phyloP scores from a whole-genome alignment of 768 basidiomycete species.

The Scleroderma citrinum region DNA sequence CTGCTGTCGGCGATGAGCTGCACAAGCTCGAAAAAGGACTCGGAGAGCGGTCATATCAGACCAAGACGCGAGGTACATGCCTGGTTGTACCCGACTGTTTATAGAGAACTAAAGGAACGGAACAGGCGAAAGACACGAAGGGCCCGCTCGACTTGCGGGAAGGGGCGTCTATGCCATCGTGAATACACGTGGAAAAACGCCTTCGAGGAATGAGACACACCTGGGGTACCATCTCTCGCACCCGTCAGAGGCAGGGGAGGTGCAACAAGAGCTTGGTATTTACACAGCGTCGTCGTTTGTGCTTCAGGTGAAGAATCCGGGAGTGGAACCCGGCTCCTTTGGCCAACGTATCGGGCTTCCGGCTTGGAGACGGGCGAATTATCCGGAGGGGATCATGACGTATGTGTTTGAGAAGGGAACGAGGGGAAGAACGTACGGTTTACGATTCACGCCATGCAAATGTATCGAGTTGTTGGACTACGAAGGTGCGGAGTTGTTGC shows the following conservation, averaged over 20 bases:
- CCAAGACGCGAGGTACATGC: constrained; percentile 48
- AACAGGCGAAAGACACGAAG: constrained; percentile 47
- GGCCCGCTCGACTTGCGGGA: constrained; percentile 46
- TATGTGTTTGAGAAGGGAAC: constrained; percentile 44
- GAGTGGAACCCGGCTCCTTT: constrained; percentile 34
- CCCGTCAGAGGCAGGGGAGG: constrained; percentile 42
- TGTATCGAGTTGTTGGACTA: constrained; percentile 49
- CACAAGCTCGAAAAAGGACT: constrained; percentile 41
- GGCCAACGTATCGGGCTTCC: constrained; percentile 23
- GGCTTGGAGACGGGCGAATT: constrained; percentile 33
- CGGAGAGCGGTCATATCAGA: constrained; percentile 50
- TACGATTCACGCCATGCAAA: constrained; percentile 48
- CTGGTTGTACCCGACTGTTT: neutral
- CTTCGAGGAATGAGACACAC: constrained; percentile 45
- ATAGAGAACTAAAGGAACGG: neutral
- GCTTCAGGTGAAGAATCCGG: constrained; percentile 58
- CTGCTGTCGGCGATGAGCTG: constrained; percentile 47
- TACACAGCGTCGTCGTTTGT: constrained; percentile 47
- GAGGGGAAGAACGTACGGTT: constrained; percentile 43
- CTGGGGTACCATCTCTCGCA: constrained; percentile 58
- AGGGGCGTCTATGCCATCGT: constrained; percentile 58
- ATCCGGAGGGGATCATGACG: constrained; percentile 42
- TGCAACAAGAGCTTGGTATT: constrained; percentile 53
- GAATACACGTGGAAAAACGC: constrained; percentile 38
- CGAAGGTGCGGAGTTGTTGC: constrained; percentile 45